A percentile compares a stretch with the other conserved stretches of the same genome.
phyloP scores from a whole-genome alignment of 2,329 filamentous ascomycete species.

The Botryotinia globosa region DNA sequence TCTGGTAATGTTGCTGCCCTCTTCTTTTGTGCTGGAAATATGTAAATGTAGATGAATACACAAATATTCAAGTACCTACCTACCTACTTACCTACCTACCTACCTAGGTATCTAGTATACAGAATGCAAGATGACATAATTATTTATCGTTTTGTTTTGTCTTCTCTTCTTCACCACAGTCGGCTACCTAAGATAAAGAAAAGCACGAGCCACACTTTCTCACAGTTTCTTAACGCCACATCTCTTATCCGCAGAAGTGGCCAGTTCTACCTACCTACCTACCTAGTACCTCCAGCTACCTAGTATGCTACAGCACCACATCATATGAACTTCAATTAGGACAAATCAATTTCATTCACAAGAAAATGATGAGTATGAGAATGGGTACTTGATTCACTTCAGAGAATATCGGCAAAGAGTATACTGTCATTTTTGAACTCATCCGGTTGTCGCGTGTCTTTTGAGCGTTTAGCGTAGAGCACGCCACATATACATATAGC shows the following conservation, averaged over 20 bases:
- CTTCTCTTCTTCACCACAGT: background rate
- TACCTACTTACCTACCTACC: too few species aligned
- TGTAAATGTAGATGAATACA: background rate
- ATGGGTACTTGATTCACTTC: background rate
- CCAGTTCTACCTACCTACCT: slow-evolving; percentile 8
- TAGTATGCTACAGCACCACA: background rate
- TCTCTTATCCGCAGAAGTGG: slow-evolving; percentile 16
- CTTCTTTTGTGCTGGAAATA: background rate
- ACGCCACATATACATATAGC: background rate
- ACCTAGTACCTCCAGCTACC: too few species aligned
- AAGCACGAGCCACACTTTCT: slow-evolving; percentile 11
- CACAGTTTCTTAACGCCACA: background rate
- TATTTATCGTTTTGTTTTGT: background rate
- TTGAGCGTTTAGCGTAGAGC: background rate
- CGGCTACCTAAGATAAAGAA: background rate
- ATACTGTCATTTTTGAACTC: background rate
- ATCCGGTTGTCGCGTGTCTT: background rate
- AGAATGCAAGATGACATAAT: background rate
- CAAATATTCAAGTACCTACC: background rate
- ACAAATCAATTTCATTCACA: background rate
- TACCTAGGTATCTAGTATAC: too few species aligned
- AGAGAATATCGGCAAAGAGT: background rate
- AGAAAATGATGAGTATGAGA: background rate
- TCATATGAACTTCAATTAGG: background rate
- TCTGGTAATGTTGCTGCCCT: background rate